Base-by-base conservation (phyloP, 352 stramenopile species). In the Globisporangium camurandrum region DNA sequence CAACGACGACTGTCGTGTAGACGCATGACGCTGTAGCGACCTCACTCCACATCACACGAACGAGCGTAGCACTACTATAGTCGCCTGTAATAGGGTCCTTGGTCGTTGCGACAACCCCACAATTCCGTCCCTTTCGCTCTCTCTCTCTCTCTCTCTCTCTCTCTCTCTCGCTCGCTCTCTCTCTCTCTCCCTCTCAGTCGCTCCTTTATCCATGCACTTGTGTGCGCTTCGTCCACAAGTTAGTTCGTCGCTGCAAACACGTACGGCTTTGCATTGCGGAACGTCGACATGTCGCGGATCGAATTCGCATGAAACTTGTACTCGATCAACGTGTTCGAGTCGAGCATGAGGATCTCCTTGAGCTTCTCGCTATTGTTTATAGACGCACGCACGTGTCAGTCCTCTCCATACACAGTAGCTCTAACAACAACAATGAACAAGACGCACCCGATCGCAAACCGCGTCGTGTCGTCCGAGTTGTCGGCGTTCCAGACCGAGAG, bases 301-400 rank as follows among this genome's bases (percentile, higher is more conserved):
- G 80, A 93, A 65, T 94, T 89, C 30, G 86, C 70, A 70, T 96
- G 87, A 64, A 96, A 91, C 70, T 97, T 97, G 79, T 97, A 97
- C 71, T 97, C 89, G 50, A 97, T 94, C 51, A 97, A 74, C 55
- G 89, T 97, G 63, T 94, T 95, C 37, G 88, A 86, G 66, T 97
- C 89, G 36, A 97, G 73, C 75, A 95, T 94, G 43, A 97, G 69
- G 51, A 97, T 93, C 66, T 96, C 81, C 71, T 96, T 96, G 45
- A 97, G 83, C 64, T 94, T 95, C 64, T 97, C 87, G 49, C 87
- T 93, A 50, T 45, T 50, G n/a, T n/a, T n/a, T n/a, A n/a, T n/a
- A n/a, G n/a, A n/a, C 36, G n/a, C 49, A 46, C 20, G 20, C 14
- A 34, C 14, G 30, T 5, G 14, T 34, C 9, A 16, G 30, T 34